These are phyloP conservation scores for Dendrothele bispora DNA, from an alignment of 768 basidiomycete species.

Conservation along the genomic window DNA sequence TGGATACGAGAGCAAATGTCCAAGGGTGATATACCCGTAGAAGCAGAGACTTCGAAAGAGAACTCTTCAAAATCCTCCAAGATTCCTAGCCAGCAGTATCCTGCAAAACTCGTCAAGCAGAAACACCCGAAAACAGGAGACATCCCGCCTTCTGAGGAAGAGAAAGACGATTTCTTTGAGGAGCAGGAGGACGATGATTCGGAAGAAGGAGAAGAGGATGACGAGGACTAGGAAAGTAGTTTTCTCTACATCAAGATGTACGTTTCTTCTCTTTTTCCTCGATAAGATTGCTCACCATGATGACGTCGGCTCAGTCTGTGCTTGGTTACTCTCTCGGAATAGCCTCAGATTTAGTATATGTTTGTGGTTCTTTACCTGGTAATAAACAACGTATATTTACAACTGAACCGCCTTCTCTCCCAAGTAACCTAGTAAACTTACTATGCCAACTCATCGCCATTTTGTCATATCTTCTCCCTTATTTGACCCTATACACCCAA, in stretches of 20 bases:
- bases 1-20: constrained; percentile 64
- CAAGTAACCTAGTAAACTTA: too few relatives aligned
- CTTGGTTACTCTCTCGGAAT: too few relatives aligned
- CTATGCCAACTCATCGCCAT: too few relatives aligned
- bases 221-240: too few relatives aligned
- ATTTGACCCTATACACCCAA: too few relatives aligned
- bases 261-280: not conserved
- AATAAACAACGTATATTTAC: too few relatives aligned
- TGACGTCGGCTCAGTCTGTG: too few relatives aligned
- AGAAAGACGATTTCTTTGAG: not conserved
- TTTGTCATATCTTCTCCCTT: too few relatives aligned
- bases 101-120: not conserved
- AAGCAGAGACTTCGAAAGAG: constrained; percentile 54
- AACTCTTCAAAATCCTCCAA: not conserved
- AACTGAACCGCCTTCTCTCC: too few relatives aligned
- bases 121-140: not conserved
- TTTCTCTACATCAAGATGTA: not conserved
- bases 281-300: too few relatives aligned
- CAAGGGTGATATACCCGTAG: constrained; percentile 51
- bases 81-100: not conserved
- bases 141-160: not conserved
- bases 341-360: too few relatives aligned
- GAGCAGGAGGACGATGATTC: not conserved
- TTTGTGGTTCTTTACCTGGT: too few relatives aligned
- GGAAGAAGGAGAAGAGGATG: not conserved